Conservation (phyloP, 345 rosid species). For the Arabidopsis suecica region DNA sequence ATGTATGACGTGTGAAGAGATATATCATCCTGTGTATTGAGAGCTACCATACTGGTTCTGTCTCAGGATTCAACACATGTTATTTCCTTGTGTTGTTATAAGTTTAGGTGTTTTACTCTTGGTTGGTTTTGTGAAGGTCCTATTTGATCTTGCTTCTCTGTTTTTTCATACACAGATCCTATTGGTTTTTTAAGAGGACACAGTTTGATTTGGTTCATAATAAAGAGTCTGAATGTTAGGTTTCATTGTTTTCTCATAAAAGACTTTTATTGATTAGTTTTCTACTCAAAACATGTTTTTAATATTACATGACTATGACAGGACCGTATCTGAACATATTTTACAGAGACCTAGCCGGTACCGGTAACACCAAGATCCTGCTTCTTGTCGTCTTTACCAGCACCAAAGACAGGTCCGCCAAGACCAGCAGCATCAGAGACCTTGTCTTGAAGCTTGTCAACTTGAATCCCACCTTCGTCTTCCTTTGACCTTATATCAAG, state of each 20-base stretch:
- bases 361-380: conserved; percentile 64
- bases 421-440: conserved; percentile 59
- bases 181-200: background rate
- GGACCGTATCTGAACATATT: background rate
- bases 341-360: conserved; percentile 46
- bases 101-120: background rate
- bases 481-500: conserved; percentile 49
- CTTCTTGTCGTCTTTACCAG: conserved; percentile 52
- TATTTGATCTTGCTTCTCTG: background rate
- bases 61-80: background rate
- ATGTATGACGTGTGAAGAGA: background rate
- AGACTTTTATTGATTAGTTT: background rate
- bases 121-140: background rate
- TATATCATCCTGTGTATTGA: background rate
- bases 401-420: conserved; percentile 67
- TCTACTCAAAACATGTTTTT: background rate
- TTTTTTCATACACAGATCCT: background rate
- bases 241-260: background rate
- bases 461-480: conserved; percentile 60
- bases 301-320: conserved; percentile 6
- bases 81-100: no score
- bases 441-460: conserved; percentile 56
- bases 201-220: background rate
- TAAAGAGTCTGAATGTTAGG: no score
- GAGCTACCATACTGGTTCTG: background rate